phyloP scores from a whole-genome alignment of 2,329 filamentous ascomycete species.

The Plectosphaerella plurivora region DNA sequence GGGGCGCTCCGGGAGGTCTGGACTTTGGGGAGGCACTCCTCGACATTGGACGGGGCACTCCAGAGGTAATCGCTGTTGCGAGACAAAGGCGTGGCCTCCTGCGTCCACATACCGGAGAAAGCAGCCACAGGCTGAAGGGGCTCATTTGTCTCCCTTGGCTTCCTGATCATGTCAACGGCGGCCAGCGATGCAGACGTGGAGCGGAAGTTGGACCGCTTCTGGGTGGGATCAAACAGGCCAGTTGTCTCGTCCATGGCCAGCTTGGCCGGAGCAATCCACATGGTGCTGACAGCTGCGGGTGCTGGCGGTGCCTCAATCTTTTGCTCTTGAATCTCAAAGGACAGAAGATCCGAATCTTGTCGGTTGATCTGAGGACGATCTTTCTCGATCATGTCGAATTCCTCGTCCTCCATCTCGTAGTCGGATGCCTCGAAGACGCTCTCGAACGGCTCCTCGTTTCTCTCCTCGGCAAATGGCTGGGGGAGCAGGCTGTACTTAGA shows the following conservation, averaged over 20 bases:
- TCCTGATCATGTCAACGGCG: constrained; percentile 28
- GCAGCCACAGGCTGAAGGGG: constrained; percentile 7
- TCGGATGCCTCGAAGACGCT: constrained; percentile 25
- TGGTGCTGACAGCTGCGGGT: not conserved
- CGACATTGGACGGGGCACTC: not conserved
- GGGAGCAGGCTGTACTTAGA: constrained; percentile 48
- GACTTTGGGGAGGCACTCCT: too few relatives aligned
- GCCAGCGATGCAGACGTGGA: constrained; percentile 25
- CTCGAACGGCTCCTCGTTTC: constrained; percentile 11
- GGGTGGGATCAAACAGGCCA: constrained; percentile 15
- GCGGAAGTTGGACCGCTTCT: constrained; percentile 19
- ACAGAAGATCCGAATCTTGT: not conserved
- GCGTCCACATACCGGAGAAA: constrained; percentile 17
- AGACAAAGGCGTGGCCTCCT: not conserved
- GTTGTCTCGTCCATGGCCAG: constrained; percentile 4
- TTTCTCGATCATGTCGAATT: constrained; percentile 18
- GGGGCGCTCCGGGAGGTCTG: too few relatives aligned
- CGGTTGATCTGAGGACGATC: constrained; percentile 13
- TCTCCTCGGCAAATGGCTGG: constrained; percentile 10
- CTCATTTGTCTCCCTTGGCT: constrained; percentile 16
- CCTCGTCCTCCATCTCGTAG: constrained; percentile 5
- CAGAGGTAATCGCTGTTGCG: too few relatives aligned
- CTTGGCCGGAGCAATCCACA: constrained; percentile 12
- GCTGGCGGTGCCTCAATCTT: too few relatives aligned
- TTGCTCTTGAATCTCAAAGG: not conserved